These are phyloP conservation scores for Westerdykella ornata DNA, from an alignment of 2,329 filamentous ascomycete genomes.

Conservation along the genomic window DNA sequence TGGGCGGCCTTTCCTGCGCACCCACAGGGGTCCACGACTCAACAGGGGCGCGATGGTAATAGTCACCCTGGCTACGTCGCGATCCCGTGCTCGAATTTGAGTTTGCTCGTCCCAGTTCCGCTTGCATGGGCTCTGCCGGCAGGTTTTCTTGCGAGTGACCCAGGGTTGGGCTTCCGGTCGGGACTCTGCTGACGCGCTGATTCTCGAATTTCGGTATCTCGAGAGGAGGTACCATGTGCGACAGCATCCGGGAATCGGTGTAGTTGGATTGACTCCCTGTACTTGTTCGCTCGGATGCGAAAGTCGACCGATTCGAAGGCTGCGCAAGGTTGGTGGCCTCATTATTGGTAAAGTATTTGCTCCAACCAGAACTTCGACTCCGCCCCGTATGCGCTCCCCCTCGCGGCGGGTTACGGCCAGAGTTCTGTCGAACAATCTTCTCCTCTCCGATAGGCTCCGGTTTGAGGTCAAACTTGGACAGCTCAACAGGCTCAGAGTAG, in stretches of 20 bases:
- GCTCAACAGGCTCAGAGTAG: slow-evolving; percentile 40
- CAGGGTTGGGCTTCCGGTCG: slow-evolving; percentile 63
- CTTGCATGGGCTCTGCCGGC: slow-evolving; percentile 33
- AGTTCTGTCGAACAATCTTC: slow-evolving; percentile 34
- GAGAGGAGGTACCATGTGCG: slow-evolving; percentile 64
- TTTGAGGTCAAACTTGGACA: slow-evolving; percentile 41
- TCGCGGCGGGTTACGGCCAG: slow-evolving; percentile 20
- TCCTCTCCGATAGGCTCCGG: slow-evolving; percentile 23
- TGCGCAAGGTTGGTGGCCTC: slow-evolving; percentile 51
- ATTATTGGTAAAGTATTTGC: slow-evolving; percentile 69
- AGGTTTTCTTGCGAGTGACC: slow-evolving; percentile 49
- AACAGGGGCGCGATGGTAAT: slow-evolving; percentile 25
- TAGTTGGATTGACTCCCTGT: slow-evolving; percentile 35
- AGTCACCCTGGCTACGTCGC: slow-evolving; percentile 27
- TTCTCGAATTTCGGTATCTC: slow-evolving; percentile 48
- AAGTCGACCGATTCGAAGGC: slow-evolving; percentile 47
- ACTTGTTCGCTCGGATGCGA: slow-evolving; percentile 36
- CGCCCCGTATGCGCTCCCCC: slow-evolving; percentile 16
- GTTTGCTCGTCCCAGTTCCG: slow-evolving; percentile 34
- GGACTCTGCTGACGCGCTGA: slow-evolving; percentile 59
- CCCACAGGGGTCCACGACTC: slow-evolving; percentile 35
- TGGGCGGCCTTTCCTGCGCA: slow-evolving; percentile 32
- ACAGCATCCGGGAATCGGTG: slow-evolving; percentile 52
- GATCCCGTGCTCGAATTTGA: slow-evolving; percentile 33
- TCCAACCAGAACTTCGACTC: slow-evolving; percentile 63